Evolutionary conservation across 1,284 basidiomycete genomes (phyloP), one percentile per base, ranked within the genome.

Genomic region (Ceratobasidium sp.): DNA sequence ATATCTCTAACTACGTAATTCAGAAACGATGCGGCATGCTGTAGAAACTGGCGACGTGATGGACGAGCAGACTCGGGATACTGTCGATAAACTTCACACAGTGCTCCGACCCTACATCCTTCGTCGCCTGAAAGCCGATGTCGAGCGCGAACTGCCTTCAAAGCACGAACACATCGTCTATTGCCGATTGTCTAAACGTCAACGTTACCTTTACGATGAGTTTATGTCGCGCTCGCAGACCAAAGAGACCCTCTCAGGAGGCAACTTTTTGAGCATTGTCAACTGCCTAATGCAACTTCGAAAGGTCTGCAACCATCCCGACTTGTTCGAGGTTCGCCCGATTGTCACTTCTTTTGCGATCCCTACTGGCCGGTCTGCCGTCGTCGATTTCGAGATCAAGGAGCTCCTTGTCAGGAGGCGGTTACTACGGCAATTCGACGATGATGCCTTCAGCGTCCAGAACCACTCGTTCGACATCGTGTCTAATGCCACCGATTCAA

Each of bases 211-310:
- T 8, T 99, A 99, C 82, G 97, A 99, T 84, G 97, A 98, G 81
- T 98, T 98, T 84, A 98, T 99, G 96, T 87, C 91, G 5, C 88
- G 97, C 32, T 90, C 94, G 0, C 91, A 95, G 74, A 98, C 97
- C 1, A 88, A 89, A 49, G 91, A 94, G 77, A 94, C 94, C 16
- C 86, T 98, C 59, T 86, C 91, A 18, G 95, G 93, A 4, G 97
- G 96, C 2, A 96, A 96, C 72, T 87, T 86, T 77, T 82, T 88
- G 72, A 85, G 85, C 64, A 95, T 98, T 74, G 95, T 96, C 81
- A 98, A 98, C 80, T 94, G 97, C 74, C 86, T 98, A 73, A 98
- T 98, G 96, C 97, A 98, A 80, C 86, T 98, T 23, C 88, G 94
- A 64, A 96, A 96, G 82, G 94, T 96, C 47, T 97, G 96, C 84